Conservation (phyloP, 305 asterid genomes). For the Withania somnifera region DNA sequence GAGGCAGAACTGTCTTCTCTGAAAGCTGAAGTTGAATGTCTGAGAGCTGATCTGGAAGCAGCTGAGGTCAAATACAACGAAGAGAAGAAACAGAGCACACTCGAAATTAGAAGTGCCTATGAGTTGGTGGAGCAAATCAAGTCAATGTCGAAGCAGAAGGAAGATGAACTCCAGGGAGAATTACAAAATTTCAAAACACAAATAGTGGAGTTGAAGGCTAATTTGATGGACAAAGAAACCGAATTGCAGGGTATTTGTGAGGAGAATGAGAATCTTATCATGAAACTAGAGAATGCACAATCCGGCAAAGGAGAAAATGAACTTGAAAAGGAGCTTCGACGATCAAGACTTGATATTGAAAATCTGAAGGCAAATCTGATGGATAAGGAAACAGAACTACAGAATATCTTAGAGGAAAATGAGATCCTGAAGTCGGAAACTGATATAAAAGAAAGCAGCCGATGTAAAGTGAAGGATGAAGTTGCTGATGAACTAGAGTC, state of each 20-base stretch:
- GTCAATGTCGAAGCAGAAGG: slow-evolving; percentile 31
- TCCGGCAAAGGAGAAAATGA: slow-evolving; percentile 28
- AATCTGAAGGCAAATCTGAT: slow-evolving; percentile 20
- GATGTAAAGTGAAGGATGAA: slow-evolving; percentile 11
- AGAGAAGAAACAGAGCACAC: slow-evolving; percentile 26
- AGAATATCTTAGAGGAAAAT: slow-evolving; percentile 26
- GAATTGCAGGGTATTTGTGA: slow-evolving; percentile 46
- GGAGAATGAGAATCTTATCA: slow-evolving; percentile 41
- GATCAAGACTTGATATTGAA: slow-evolving; percentile 19
- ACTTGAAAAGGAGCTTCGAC: slow-evolving; percentile 32
- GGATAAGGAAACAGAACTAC: slow-evolving; percentile 33
- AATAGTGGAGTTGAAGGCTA: slow-evolving; percentile 27
- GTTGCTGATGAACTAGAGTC: slow-evolving; percentile 17
- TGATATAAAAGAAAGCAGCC: slow-evolving; percentile 1
- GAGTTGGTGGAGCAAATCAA: slow-evolving; percentile 36
- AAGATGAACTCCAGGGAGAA: slow-evolving; percentile 28
- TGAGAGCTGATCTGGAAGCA: slow-evolving; percentile 31
- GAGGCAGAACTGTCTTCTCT: slow-evolving; percentile 22
- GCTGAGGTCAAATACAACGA: slow-evolving; percentile 29
- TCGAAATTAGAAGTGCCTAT: slow-evolving; percentile 25
- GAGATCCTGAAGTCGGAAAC: slow-evolving; percentile 20
- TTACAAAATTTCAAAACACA: slow-evolving; percentile 1
- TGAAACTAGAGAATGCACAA: slow-evolving; percentile 22
- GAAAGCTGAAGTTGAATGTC: slow-evolving; percentile 29
- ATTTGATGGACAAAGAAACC: slow-evolving; percentile 54